Percentiles rank a stretch among this genome's conserved stretches.
phyloP scores from a whole-genome alignment of 495 filamentous ascomycete species.

The Cudoniella acicularis region DNA sequence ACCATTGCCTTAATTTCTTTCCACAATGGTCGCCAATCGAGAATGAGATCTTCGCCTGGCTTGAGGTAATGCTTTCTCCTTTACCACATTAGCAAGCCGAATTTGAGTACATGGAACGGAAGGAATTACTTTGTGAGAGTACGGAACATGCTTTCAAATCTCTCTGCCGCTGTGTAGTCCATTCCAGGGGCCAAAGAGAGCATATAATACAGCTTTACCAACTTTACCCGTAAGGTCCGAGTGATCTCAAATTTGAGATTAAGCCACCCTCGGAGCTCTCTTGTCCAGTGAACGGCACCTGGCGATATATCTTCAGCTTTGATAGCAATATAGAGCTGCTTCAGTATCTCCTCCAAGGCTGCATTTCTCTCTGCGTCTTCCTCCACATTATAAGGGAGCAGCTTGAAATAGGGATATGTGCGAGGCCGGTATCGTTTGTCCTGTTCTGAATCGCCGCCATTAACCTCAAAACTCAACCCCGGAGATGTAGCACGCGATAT shows the following conservation, averaged over 20 bases:
- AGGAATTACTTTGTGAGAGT: constrained; percentile 78
- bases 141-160: constrained; percentile 96
- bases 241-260: constrained; percentile 95
- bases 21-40: constrained; percentile 93
- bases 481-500: constrained; percentile 30
- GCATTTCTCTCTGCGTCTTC: constrained; percentile 65
- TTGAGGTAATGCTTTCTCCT: constrained; percentile 95
- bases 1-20: constrained; percentile 87
- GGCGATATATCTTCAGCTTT: constrained; percentile 91
- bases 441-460: constrained; percentile 16
- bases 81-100: constrained; percentile 16
- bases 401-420: constrained; percentile 86
- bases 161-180: constrained; percentile 74
- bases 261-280: constrained; percentile 93
- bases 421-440: constrained; percentile 73
- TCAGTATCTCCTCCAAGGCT: constrained; percentile 79
- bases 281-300: constrained; percentile 94
- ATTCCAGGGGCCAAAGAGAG: constrained; percentile 87
- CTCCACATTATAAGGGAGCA: constrained; percentile 85
- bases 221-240: constrained; percentile 70
- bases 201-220: constrained; percentile 92
- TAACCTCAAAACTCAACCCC: constrained; percentile 19
- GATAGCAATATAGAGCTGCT: constrained; percentile 86
- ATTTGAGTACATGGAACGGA: background rate
- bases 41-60: constrained; percentile 77